These are phyloP conservation scores for Heimioporus sp. DNA, from an alignment of 768 basidiomycete species.

Conservation along the genomic window DNA sequence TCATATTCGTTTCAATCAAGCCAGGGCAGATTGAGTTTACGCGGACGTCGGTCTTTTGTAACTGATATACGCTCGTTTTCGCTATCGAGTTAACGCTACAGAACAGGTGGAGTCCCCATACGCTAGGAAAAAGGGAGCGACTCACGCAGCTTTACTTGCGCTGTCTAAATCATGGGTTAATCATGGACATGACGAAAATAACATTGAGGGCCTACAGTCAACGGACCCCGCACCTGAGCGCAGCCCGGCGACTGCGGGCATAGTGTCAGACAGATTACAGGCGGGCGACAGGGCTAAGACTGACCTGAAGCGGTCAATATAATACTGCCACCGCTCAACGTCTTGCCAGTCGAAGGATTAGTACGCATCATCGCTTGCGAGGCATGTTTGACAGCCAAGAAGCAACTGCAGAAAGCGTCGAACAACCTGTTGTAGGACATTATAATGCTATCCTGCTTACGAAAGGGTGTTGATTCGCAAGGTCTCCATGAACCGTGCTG, in stretches of 20 bases:
- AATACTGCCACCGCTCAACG: slow-evolving; percentile 72
- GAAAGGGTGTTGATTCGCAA: slow-evolving; percentile 78
- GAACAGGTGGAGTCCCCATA: slow-evolving; percentile 4
- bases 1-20: slow-evolving; percentile 94
- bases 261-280: background rate
- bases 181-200: background rate
- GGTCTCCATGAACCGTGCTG: slow-evolving; percentile 68
- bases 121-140: slow-evolving; percentile 6
- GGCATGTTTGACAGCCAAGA: slow-evolving; percentile 85
- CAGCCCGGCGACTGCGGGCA: slow-evolving; percentile 71
- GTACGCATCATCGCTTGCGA: slow-evolving; percentile 76
- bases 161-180: slow-evolving; percentile 55
- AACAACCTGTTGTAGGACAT: slow-evolving; percentile 3
- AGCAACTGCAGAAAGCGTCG: slow-evolving; percentile 53
- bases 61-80: slow-evolving; percentile 75
- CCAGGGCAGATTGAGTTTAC: slow-evolving; percentile 92
- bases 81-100: slow-evolving; percentile 85
- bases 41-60: slow-evolving; percentile 79
- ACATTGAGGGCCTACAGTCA: slow-evolving; percentile 63
- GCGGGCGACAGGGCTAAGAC: slow-evolving; percentile 19
- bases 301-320: slow-evolving; percentile 82
- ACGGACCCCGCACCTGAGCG: slow-evolving; percentile 78
- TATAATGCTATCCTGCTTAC: slow-evolving; percentile 30
- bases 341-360: slow-evolving; percentile 68
- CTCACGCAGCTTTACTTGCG: slow-evolving; percentile 91